Evolutionary conservation across 2,329 filamentous ascomycete species (phyloP).

Genomic region (Tetracladium maxilliforme): DNA sequence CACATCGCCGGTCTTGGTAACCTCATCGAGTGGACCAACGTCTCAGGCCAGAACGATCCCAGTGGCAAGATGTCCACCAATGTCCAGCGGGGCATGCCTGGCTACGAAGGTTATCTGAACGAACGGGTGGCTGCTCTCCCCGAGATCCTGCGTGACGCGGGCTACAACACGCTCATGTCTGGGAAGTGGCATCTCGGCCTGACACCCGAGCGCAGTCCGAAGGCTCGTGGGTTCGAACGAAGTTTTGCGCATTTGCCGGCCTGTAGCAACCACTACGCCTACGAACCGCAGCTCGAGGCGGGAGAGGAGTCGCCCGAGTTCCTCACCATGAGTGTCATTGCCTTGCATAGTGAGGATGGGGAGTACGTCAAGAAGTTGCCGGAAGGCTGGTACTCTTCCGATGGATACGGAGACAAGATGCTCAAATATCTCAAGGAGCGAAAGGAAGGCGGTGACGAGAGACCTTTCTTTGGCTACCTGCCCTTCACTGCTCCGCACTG

Average conservation of each 20-base stretch:
- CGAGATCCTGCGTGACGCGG: constrained; percentile 32
- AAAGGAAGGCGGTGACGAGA: constrained; percentile 15
- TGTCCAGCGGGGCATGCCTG: constrained; percentile 37
- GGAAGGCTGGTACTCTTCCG: constrained; percentile 35
- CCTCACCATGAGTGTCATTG: constrained; percentile 22
- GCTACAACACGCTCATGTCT: constrained; percentile 36
- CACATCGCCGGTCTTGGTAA: constrained; percentile 44
- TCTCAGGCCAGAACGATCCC: constrained; percentile 6
- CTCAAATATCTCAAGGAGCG: constrained; percentile 33
- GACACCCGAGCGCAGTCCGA: constrained; percentile 30
- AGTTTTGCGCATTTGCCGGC: constrained; percentile 37
- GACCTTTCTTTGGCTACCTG: constrained; percentile 43
- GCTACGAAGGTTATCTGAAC: constrained; percentile 41
- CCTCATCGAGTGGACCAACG: constrained; percentile 26
- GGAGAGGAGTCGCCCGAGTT: constrained; percentile 18
- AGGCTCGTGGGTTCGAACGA: constrained; percentile 35
- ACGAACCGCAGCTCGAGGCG: constrained; percentile 14
- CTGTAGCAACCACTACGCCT: constrained; percentile 27
- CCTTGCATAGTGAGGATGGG: constrained; percentile 7
- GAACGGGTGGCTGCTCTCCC: constrained; percentile 33
- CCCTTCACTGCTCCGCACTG: constrained; percentile 50
- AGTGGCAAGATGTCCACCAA: constrained; percentile 21
- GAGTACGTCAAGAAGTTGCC: constrained; percentile 20
- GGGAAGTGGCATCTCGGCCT: constrained; percentile 40
- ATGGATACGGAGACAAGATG: constrained; percentile 36